Evolutionary conservation across 2,329 filamentous ascomycete species (phyloP), one percentile per base, ranked within the genome.

Genomic region (Phyllosticta citrichinensis): DNA sequence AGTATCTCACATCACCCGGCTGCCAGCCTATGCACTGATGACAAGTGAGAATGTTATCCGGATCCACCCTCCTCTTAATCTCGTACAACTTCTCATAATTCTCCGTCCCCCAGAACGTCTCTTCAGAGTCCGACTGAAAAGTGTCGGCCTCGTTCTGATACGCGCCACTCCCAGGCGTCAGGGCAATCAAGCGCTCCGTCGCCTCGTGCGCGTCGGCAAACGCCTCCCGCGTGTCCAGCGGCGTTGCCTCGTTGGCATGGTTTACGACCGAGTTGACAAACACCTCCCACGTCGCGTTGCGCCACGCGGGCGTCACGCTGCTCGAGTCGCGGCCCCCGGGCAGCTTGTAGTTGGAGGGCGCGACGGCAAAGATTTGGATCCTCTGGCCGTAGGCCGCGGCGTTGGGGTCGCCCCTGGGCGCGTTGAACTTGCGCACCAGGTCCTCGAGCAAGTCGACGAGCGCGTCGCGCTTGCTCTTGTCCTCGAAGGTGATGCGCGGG

Each of bases 281-380:
- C 11, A 40, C 33, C 14, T 40, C 33, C 33, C 33, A 40, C 11
- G 33, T 40, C 0, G 78, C 72, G 12, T 65, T 76, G 17, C 82
- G 73, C 80, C 81, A 85, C 0, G 79, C 79, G 0, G 81, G 80
- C 47, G 33, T 40, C 14, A 40, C 14, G 33, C 33, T 40, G 33
- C 33, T 40, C 8, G 33, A 2, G 33, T 40, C 33, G 33, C 33
- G 33, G 2, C 33, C 33, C 6, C 33, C 33, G 1, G 33, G 33
- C 14, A 40, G 33, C 33, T 40, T 12, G 33, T 40, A 40, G 33
- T 40, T 40, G 10, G 54, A 17, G 24, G 24, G 19, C 22, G 10
- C 24, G 10, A 63, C 66, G 56, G 65, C 65, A 1, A 56, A 52
- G 20, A 59, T 57, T 1, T 65, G 64, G 55, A 65, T 54, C 10